Conservation (phyloP, 2,329 filamentous ascomycete genomes). For the Colletotrichum kahawae region DNA sequence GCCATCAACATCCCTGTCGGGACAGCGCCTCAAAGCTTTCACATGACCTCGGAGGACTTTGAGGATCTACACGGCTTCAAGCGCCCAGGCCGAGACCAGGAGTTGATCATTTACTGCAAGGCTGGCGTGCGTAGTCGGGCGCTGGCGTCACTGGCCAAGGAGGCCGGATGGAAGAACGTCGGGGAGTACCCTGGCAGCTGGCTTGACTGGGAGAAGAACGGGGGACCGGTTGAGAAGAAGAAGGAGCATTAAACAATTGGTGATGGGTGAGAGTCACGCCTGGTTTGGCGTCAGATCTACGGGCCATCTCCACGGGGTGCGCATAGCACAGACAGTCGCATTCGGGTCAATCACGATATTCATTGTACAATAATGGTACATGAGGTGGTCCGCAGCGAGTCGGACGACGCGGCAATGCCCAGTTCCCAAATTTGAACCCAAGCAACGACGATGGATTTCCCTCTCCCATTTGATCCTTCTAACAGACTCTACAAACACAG, state of each 20-base stretch:
- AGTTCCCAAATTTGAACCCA: neutral
- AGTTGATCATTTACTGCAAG: conserved; percentile 90
- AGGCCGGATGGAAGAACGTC: conserved; percentile 76
- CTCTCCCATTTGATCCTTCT: neutral
- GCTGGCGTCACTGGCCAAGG: conserved; percentile 77
- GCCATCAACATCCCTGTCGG: conserved; percentile 84
- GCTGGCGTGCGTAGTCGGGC: conserved; percentile 82
- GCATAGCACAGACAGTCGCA: neutral
- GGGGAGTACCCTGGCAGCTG: conserved; percentile 79
- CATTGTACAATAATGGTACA: conserved; percentile 14
- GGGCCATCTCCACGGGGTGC: neutral
- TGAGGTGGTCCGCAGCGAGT: neutral
- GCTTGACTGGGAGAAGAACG: conserved; percentile 80
- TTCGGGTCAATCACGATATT: conserved; percentile 12
- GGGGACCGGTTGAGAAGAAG: conserved; percentile 63
- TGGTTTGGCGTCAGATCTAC: neutral
- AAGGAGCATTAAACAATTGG: neutral
- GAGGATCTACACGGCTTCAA: conserved; percentile 80
- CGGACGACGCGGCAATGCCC: neutral
- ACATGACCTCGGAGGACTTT: conserved; percentile 79
- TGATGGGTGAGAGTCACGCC: neutral
- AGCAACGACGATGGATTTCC: neutral
- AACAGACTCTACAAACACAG: neutral
- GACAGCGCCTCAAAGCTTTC: conserved; percentile 78
- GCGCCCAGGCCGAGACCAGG: conserved; percentile 61